phyloP scores from a whole-genome alignment of 768 basidiomycete genomes.

The Trametes cubensis region DNA sequence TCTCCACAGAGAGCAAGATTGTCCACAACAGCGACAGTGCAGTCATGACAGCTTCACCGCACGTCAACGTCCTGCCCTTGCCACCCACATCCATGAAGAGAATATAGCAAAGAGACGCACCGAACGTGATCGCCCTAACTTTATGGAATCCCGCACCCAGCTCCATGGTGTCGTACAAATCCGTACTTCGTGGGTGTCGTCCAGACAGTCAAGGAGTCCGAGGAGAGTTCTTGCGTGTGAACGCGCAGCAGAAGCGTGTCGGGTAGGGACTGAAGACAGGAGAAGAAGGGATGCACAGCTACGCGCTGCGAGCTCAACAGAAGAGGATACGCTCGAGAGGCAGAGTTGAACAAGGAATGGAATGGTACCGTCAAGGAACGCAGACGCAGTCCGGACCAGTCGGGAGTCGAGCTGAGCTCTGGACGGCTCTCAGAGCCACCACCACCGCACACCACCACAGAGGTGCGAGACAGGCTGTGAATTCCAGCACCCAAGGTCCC shows the following conservation, averaged over 20 bases:
- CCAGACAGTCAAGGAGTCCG: neutral
- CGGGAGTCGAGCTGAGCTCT: no score
- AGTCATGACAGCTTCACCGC: conserved; percentile 43
- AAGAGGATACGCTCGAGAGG: neutral
- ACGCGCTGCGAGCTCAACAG: conserved; percentile 1
- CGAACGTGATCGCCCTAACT: conserved; percentile 30
- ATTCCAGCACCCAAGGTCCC: conserved; percentile 1
- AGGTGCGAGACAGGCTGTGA: no score
- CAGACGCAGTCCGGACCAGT: no score
- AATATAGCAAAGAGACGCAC: conserved; percentile 23
- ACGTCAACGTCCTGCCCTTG: conserved; percentile 2
- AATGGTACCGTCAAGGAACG: conserved; percentile 3
- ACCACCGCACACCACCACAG: neutral
- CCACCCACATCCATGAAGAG: neutral
- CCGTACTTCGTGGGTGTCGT: neutral
- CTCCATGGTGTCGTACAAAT: conserved; percentile 25
- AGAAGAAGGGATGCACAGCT: neutral
- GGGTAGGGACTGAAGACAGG: neutral
- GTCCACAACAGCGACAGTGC: conserved; percentile 52
- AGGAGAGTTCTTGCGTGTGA: neutral
- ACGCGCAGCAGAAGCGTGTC: neutral
- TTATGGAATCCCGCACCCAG: conserved; percentile 29
- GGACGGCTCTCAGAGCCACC: conserved; percentile 4
- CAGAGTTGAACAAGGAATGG: neutral
- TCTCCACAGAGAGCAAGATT: conserved; percentile 47